Percentiles rank a stretch among this genome's conserved stretches.
phyloP scores from a whole-genome alignment of 768 basidiomycete species.

The Cantharellus anzutake region DNA sequence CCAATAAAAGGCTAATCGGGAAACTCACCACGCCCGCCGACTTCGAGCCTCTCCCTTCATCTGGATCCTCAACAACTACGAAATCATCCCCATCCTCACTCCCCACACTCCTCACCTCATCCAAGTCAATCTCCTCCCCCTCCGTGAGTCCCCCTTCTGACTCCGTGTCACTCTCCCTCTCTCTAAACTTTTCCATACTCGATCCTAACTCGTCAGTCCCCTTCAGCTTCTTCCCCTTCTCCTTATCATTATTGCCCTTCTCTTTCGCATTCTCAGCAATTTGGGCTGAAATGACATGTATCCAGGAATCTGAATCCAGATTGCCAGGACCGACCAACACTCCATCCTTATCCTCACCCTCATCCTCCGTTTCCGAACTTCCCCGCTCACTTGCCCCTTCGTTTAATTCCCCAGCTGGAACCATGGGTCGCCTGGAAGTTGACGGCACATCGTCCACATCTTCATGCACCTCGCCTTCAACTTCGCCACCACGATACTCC shows the following conservation, averaged over 20 bases:
- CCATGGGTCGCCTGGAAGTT: not conserved
- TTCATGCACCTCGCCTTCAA: not conserved
- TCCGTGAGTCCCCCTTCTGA: conserved; percentile 10
- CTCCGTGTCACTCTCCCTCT: conserved; percentile 1
- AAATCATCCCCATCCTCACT: conserved; percentile 29
- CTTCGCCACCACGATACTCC: not conserved
- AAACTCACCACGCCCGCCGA: not conserved
- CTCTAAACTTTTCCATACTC: not conserved
- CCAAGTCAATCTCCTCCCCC: conserved; percentile 17
- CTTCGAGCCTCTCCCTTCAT: not conserved
- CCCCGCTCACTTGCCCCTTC: conserved; percentile 12
- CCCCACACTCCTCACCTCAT: too few relatives aligned
- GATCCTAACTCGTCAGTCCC: not conserved
- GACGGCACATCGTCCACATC: not conserved
- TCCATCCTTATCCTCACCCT: conserved; percentile 12
- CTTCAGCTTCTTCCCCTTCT: conserved; percentile 12
- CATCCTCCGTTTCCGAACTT: conserved; percentile 7
- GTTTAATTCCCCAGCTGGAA: not conserved
- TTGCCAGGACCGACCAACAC: not conserved
- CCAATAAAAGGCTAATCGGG: not conserved
- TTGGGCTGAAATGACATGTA: conserved; percentile 6
- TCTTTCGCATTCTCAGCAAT: conserved; percentile 1
- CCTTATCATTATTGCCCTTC: conserved; percentile 14
- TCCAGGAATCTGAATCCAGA: conserved; percentile 1
- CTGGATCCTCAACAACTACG: not conserved